Evolutionary conservation across 2,329 filamentous ascomycete genomes (phyloP), one percentile per base, ranked within the genome.

Genomic region (Colletotrichum lentis): DNA sequence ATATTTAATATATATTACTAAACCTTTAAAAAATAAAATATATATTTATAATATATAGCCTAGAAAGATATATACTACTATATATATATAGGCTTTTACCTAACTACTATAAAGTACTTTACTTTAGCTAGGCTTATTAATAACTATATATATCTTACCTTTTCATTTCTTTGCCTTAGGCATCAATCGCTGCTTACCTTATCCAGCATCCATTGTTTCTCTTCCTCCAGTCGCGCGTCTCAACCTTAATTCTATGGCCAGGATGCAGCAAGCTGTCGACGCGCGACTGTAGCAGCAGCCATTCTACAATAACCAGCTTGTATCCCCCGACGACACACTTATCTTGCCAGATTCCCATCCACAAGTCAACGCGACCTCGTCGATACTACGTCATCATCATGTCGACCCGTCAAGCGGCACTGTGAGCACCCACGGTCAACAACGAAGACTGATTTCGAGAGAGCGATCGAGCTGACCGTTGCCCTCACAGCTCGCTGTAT

Each of bases 401-500:
- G 81, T 80, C 81, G 70, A 80, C 81, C 62, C 80, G 81, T 77
- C 82, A 81, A 75, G 84, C 84, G 73, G 81, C 82, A 37, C 72
- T 86, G 85, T 86, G 71, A 82, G 84, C 76, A 60, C 57, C 49
- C 50, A 24, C 58, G 14, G n/a, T 27, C 10, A 37, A 44, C 5
- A 20, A 10, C 14, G 14, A n/a, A 16, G 35, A 37, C 18, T 5
- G 24, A n/a, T 12, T 14, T 2, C 7, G 6, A 57, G n/a, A 18
- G n/a, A 64, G 37, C 18, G 3, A 6, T 31, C 5, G 5, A 20
- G 43, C 64, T 56, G 43, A 63, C 18, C 27, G 27, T 16, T 24
- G 6, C 7, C n/a, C 22, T n/a, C 11, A 12, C 31, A 90, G 88
- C 73, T 90, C 88, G 49, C 90, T 99, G 69, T 99, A 99, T 81